These are phyloP conservation scores for Suhomyces bolitotheri DNA, from an alignment of 1,139 yeast species.

Conservation along the genomic window DNA sequence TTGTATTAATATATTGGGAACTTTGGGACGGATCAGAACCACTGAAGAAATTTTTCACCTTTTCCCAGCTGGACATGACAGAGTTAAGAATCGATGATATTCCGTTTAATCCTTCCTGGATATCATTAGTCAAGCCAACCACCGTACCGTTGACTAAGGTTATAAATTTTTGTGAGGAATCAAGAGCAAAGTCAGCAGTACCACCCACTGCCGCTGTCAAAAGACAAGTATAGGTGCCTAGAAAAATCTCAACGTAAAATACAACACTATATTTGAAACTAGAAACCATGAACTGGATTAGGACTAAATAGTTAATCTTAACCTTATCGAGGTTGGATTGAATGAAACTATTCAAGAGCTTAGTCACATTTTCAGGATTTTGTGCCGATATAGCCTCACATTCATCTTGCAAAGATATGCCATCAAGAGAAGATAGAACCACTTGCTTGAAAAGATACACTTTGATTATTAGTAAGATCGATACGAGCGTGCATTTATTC, in stretches of 20 bases:
- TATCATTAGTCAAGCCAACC: conserved; percentile 51
- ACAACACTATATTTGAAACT: conserved; percentile 60
- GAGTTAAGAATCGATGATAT: conserved; percentile 55
- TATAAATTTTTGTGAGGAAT: conserved; percentile 66
- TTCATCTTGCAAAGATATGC: conserved; percentile 34
- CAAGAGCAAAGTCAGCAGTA: conserved; percentile 69
- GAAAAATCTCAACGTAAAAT: conserved; percentile 67
- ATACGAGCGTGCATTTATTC: conserved; percentile 52
- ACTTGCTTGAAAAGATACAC: conserved; percentile 49
- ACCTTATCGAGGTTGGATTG: conserved; percentile 17
- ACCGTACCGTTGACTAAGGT: conserved; percentile 62
- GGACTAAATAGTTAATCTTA: conserved; percentile 14
- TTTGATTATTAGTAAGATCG: conserved; percentile 50
- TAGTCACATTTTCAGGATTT: conserved; percentile 58
- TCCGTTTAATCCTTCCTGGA: conserved; percentile 62
- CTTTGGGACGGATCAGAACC: conserved; percentile 7
- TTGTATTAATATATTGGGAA: conserved; percentile 30
- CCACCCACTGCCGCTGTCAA: conserved; percentile 73
- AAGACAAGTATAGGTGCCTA: conserved; percentile 87
- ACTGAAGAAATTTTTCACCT: conserved; percentile 55
- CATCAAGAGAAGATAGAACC: conserved; percentile 37
- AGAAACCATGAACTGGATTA: conserved; percentile 39
- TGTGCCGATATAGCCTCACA: conserved; percentile 44
- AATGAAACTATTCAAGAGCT: conserved; percentile 46
- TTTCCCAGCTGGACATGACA: conserved; percentile 41